These are phyloP conservation scores for Pseudotulostoma volvatum DNA, from an alignment of 495 filamentous ascomycete species.

Conservation along the genomic window DNA sequence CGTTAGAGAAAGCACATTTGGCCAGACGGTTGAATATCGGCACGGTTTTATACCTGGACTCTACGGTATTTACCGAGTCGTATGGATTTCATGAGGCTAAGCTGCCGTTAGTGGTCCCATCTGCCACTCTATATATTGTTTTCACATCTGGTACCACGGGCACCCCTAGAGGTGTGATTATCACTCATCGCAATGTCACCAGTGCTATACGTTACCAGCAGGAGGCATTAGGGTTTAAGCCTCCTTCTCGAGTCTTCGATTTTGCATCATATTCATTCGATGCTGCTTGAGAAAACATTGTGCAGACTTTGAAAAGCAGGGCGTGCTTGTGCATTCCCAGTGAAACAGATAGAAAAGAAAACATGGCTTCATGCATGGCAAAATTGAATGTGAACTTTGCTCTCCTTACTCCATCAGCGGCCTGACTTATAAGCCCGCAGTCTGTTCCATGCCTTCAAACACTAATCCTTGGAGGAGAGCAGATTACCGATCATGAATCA, in stretches of 20 bases:
- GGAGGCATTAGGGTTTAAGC: not conserved
- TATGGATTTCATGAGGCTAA: not conserved
- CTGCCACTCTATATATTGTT: slow-evolving; percentile 8
- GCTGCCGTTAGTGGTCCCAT: not conserved
- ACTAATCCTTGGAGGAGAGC: slow-evolving; percentile 37
- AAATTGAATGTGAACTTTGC: slow-evolving; percentile 24
- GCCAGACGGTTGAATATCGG: slow-evolving; percentile 3
- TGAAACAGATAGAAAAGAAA: slow-evolving; percentile 11
- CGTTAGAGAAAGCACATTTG: slow-evolving; percentile 4
- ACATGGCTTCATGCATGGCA: slow-evolving; percentile 25
- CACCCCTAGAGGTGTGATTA: slow-evolving; percentile 28
- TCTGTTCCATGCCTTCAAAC: slow-evolving; percentile 29
- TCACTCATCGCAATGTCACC: slow-evolving; percentile 14
- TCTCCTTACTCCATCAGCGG: slow-evolving; percentile 28
- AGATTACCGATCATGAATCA: slow-evolving; percentile 20
- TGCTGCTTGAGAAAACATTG: slow-evolving; percentile 1
- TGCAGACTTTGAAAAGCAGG: slow-evolving; percentile 1
- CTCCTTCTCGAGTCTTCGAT: slow-evolving; percentile 5
- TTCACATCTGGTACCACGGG: slow-evolving; percentile 30
- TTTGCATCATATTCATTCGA: slow-evolving; percentile 10
- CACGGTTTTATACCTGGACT: slow-evolving; percentile 1
- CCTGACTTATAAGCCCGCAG: slow-evolving; percentile 27
- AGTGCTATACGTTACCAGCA: not conserved
- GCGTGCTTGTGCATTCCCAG: slow-evolving; percentile 8
- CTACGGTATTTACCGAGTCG: slow-evolving; percentile 5